Base-by-base conservation (phyloP, 2,329 filamentous ascomycete genomes). In the Claviceps cyperi region DNA sequence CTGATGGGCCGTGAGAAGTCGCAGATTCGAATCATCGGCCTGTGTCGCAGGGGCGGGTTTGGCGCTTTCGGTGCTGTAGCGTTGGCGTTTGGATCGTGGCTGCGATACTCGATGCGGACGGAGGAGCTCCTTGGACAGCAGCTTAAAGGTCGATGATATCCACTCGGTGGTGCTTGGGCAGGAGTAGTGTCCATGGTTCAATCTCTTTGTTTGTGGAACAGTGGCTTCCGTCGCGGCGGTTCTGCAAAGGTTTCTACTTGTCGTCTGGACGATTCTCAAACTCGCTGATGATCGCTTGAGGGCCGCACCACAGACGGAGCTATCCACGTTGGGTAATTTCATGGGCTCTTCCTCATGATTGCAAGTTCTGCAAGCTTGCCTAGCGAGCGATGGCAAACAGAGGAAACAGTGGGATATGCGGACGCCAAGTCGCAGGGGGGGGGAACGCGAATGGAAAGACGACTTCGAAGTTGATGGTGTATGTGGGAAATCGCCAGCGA, bases 271-370 rank as follows among this genome's bases (percentile, higher is more conserved):
- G 44, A 37, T 53, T 44, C 54, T 57, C 50, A 60, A 53, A 50
- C 57, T 58, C 50, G 59, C 56, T 57, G 66, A 65, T 55, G 67
- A 66, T 63, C 68, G 68, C 65, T 65, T 68, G 58, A 75, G 66
- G 64, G 76, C 70, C 63, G 74, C 72, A 70, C 72, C 69, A 68
- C 72, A 76, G 69, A 76, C 72, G 69, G 74, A 75, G 70, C 75
- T 68, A 66, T 79, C 74, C 66, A 78, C 71, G 74, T 73, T 73
- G 60, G 71, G 67, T 67, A 73, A 67, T 75, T 73, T 79, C 77
- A 80, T 80, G 74, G 69, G 76, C 66, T 71, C 68, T 68, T 72
- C 69, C 64, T 69, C 73, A 76, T 76, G 66, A 56, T 69, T 61
- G 52, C 56, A 55, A 51, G 43, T 48, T 43, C 21, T 46, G 49